These are phyloP conservation scores for Chloranthus sessilifolius DNA, from an alignment of 164 flowering plant genomes.

Conservation along the genomic window DNA sequence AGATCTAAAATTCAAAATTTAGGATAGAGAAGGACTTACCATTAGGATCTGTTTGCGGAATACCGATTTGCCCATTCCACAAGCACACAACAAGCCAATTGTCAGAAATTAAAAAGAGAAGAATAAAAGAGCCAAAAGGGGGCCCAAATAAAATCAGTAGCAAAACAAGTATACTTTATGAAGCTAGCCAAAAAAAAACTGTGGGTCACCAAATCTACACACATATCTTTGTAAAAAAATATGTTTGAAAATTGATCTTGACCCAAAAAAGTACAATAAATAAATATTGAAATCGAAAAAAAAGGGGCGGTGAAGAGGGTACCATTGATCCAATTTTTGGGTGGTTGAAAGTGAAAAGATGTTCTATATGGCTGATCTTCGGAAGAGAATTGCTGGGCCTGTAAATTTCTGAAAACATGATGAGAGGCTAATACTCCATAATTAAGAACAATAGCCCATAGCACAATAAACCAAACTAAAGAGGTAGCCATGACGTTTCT, in stretches of 20 bases:
- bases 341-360: constrained; percentile 48
- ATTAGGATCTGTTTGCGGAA: constrained; percentile 32
- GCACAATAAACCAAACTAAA: too few relatives aligned
- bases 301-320: neutral
- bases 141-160: neutral
- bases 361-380: too few relatives aligned
- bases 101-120: constrained; percentile 1
- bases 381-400: too few relatives aligned
- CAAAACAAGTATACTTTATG: neutral
- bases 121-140: neutral
- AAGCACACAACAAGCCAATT: too few relatives aligned
- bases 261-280: neutral
- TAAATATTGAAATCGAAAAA: neutral
- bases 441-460: too few relatives aligned
- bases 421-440: too few relatives aligned
- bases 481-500: too few relatives aligned
- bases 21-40: constrained; percentile 22
- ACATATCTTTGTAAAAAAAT: too few relatives aligned
- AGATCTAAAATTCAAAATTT: neutral
- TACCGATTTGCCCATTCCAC: constrained; percentile 1
- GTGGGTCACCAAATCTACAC: too few relatives aligned
- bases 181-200: too few relatives aligned
- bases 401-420: too few relatives aligned
- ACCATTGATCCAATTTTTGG: constrained; percentile 50
- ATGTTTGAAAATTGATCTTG: too few relatives aligned